Evolutionary conservation across 2,329 filamentous ascomycete species (phyloP), one percentile per base, ranked within the genome.

Genomic region (Macroventuria anomochaeta): DNA sequence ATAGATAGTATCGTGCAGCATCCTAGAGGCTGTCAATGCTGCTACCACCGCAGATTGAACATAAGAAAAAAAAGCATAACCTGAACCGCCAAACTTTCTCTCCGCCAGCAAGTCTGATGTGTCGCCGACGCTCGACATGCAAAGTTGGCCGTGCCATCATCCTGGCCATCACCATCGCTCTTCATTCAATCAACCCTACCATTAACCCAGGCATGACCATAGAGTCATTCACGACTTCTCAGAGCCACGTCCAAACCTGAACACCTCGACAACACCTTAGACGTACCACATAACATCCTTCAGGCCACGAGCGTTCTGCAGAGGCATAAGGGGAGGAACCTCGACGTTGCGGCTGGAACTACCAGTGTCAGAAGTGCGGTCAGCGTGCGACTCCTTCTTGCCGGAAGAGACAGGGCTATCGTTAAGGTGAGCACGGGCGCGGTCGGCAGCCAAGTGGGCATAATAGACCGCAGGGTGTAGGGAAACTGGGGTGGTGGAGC

Each of bases 401-500:
- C 72, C 71, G 5, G 72, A 73, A 11, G 73, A 74, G 20, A 74
- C 68, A 4, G 68, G 65, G 49, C 59, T 63, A 23, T 72, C 71
- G 57, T 82, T 79, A 66, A 93, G 87, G 61, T 99, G 95, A 3
- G 86, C 80, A 47, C 87, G 86, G 17, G 90, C 91, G 42, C 95
- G 90, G 53, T 86, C 85, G 7, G 91, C 88, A 28, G 93, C 92
- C 59, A 99, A 77, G 75, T 99, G 95, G 0, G 96, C 92, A 64
- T 99, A 99, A 81, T 99, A 99, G 0, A 97, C 88, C 0, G 95
- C 92, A 0, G 95, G 95, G 61, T 84, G 90, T 0, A 95, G 76
- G 0, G 93, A 97, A 0, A 99, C 93, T 0, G 95, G 91, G 0
- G 93, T 97, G 0, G 93, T 97, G 0, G 93, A 95, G 13, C 95